phyloP scores from a whole-genome alignment of 2,329 filamentous ascomycete genomes.

The Cordyceps militaris region DNA sequence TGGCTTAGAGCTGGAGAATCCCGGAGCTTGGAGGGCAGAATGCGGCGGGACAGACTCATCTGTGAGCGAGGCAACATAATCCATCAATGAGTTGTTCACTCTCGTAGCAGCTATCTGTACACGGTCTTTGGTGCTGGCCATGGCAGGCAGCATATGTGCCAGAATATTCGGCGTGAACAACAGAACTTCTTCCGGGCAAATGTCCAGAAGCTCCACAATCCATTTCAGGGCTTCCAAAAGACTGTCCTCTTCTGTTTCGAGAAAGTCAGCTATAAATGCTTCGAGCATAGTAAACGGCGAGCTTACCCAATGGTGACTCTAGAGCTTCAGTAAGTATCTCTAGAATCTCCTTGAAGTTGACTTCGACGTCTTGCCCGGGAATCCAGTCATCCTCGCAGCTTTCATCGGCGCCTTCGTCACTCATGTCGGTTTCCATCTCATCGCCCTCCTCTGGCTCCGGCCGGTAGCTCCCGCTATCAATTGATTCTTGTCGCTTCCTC shows the following conservation, averaged over 20 bases:
- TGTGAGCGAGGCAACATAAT: constrained; percentile 86
- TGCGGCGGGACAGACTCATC: constrained; percentile 49
- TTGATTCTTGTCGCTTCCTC: constrained; percentile 61
- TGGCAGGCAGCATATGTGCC: constrained; percentile 84
- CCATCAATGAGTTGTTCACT: constrained; percentile 86
- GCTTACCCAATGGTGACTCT: constrained; percentile 68
- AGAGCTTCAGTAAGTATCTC: constrained; percentile 88
- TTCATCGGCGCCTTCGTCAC: constrained; percentile 49
- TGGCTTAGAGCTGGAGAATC: constrained; percentile 32
- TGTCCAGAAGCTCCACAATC: constrained; percentile 95
- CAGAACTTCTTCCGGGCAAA: constrained; percentile 92
- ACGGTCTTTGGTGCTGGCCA: constrained; percentile 84
- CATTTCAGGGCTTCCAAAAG: constrained; percentile 85
- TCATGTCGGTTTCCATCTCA: constrained; percentile 51
- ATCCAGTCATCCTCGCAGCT: constrained; percentile 89
- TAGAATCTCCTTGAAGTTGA: constrained; percentile 86
- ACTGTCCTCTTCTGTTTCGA: constrained; percentile 70
- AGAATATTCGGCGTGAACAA: constrained; percentile 90
- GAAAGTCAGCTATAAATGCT: not conserved
- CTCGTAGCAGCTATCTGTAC: constrained; percentile 82
- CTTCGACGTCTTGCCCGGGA: constrained; percentile 90
- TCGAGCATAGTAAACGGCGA: not conserved
- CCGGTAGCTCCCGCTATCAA: constrained; percentile 57
- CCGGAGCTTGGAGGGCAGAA: constrained; percentile 19
- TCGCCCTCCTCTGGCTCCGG: constrained; percentile 54